Percentiles rank a stretch among this genome's conserved stretches.
These are phyloP conservation scores for Metrosideros polymorpha DNA, from an alignment of 441 rosid genomes.

Conservation along the genomic window DNA sequence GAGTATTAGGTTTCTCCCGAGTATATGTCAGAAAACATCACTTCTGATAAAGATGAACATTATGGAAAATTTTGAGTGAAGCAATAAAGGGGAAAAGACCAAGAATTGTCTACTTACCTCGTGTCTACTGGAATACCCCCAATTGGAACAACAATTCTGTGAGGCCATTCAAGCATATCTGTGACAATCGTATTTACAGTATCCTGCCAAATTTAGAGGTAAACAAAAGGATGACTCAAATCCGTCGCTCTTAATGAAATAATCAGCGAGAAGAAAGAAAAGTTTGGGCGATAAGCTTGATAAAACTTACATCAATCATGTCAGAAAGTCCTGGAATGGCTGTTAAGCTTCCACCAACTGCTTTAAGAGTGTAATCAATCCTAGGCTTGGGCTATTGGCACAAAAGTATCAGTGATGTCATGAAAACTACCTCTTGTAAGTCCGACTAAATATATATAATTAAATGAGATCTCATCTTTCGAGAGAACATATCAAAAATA, in stretches of 20 bases:
- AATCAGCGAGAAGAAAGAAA: neutral
- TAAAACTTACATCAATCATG: constrained; percentile 81
- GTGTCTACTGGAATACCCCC: constrained; percentile 88
- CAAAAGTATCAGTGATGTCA: neutral
- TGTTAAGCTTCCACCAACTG: constrained; percentile 97
- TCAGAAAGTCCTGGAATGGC: constrained; percentile 94
- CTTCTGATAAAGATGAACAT: neutral
- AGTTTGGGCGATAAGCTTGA: neutral
- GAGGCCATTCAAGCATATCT: constrained; percentile 99
- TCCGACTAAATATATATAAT: neutral
- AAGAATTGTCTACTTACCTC: constrained; percentile 29
- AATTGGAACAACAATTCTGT: constrained; percentile 91
- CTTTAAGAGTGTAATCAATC: constrained; percentile 90
- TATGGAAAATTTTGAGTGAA: neutral
- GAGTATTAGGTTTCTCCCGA: neutral
- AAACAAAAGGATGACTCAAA: neutral
- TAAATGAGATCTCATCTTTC: neutral
- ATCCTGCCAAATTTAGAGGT: constrained; percentile 38
- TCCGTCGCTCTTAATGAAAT: neutral
- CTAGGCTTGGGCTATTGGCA: constrained; percentile 36
- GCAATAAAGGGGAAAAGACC: neutral
- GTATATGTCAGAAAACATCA: neutral
- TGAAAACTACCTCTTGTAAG: neutral
- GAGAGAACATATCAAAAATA: neutral
- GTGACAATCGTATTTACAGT: constrained; percentile 72